Percentiles rank a stretch among this genome's conserved stretches.
Conservation (phyloP, 805 yeast genomes). For the Dipodascopsis tothii region DNA sequence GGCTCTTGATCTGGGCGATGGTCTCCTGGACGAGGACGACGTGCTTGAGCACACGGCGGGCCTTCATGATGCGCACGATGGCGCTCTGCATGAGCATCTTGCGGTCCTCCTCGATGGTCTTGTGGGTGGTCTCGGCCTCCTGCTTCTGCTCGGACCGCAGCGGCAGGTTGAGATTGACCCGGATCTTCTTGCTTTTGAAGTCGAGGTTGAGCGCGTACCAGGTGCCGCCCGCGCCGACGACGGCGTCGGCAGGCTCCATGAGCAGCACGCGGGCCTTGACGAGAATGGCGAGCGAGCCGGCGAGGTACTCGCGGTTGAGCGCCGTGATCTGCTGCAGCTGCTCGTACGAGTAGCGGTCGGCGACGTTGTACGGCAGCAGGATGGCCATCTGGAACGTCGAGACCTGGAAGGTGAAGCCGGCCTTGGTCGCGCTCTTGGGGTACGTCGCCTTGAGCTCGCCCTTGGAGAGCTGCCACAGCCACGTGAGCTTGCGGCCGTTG, state of each 20-base stretch:
- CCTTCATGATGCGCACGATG: constrained; percentile 94
- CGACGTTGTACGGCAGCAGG: constrained; percentile 70
- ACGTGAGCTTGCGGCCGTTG: constrained; percentile 78
- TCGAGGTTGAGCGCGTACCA: constrained; percentile 65
- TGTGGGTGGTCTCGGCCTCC: constrained; percentile 66
- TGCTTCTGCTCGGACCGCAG: constrained; percentile 53
- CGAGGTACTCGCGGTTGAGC: constrained; percentile 55
- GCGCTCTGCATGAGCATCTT: constrained; percentile 83
- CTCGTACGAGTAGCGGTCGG: constrained; percentile 49
- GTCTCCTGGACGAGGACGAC: constrained; percentile 79
- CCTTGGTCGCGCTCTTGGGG: constrained; percentile 70
- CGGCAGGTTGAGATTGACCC: constrained; percentile 64
- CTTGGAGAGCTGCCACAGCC: constrained; percentile 94
- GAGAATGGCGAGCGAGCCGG: constrained; percentile 71
- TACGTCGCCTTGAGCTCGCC: constrained; percentile 86
- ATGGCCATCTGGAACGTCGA: constrained; percentile 84
- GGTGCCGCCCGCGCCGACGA: constrained; percentile 48
- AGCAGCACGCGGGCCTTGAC: constrained; percentile 67
- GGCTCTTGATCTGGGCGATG: constrained; percentile 68
- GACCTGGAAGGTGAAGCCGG: constrained; percentile 52
- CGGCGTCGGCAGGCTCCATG: constrained; percentile 54
- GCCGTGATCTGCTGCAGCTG: constrained; percentile 64
- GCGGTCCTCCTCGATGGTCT: constrained; percentile 80
- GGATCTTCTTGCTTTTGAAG: constrained; percentile 75
- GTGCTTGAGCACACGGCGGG: constrained; percentile 72